Conservation (phyloP, 768 basidiomycete genomes). For the Gymnopilus junonius region DNA sequence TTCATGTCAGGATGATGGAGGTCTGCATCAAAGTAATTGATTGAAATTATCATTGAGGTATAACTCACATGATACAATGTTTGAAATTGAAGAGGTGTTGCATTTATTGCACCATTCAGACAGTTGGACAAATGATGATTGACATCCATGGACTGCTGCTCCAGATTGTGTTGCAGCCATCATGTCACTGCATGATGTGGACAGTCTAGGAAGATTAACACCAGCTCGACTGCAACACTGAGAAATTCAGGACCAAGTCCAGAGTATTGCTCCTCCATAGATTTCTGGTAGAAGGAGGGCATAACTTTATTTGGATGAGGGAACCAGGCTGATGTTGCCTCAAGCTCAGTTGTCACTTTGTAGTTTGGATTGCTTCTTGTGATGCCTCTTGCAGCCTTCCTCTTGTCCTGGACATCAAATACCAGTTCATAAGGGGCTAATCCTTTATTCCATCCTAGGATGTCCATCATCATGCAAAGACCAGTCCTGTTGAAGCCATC, state of each 20-base stretch:
- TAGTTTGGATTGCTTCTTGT: neutral
- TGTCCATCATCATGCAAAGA: conserved; percentile 15
- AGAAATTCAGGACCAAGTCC: conserved; percentile 11
- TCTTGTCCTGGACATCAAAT: conserved; percentile 6
- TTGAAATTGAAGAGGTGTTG: neutral
- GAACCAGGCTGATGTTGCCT: conserved; percentile 12
- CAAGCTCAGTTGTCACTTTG: conserved; percentile 11
- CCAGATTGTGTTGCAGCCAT: conserved; percentile 2
- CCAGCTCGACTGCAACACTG: conserved; percentile 13
- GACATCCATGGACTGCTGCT: neutral
- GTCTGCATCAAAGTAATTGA: conserved; percentile 9
- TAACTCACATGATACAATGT: conserved; percentile 11
- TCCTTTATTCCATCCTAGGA: conserved; percentile 16
- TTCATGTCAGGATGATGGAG: neutral
- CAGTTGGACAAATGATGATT: neutral
- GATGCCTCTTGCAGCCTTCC: neutral
- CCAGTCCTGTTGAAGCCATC: conserved; percentile 16
- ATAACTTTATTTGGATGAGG: conserved; percentile 17
- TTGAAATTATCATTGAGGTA: conserved; percentile 15
- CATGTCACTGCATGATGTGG: neutral
- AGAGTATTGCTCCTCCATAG: conserved; percentile 16
- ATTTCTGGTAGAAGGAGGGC: conserved; percentile 16
- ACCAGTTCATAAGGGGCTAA: conserved; percentile 8
- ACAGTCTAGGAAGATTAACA: conserved; percentile 14
- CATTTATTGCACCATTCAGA: neutral